phyloP scores from a whole-genome alignment of 345 rosid species.

The Erucastrum elatum region DNA sequence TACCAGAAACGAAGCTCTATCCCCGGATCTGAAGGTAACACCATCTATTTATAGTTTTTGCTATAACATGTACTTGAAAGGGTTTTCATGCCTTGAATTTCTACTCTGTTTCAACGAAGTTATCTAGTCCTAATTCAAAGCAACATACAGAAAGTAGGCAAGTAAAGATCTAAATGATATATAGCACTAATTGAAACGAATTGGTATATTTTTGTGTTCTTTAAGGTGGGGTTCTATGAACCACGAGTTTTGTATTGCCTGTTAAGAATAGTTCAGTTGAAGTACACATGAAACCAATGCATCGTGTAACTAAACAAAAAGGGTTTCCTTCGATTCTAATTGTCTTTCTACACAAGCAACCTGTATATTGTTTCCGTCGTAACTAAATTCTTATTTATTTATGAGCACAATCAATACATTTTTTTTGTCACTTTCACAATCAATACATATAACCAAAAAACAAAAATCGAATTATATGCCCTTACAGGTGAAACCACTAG shows the following conservation, averaged over 20 bases:
- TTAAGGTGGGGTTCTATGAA: too few relatives aligned
- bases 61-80: too few relatives aligned
- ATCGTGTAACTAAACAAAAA: not conserved
- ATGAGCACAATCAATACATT: too few relatives aligned
- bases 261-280: not conserved
- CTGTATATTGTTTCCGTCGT: not conserved
- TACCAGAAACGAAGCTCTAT: constrained; percentile 95
- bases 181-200: not conserved
- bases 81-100: not conserved
- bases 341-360: constrained; percentile 1
- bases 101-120: not conserved
- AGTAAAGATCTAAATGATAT: not conserved
- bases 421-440: too few relatives aligned
- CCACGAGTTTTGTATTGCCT: not conserved
- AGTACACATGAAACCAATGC: not conserved
- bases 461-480: not conserved
- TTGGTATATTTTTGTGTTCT: too few relatives aligned
- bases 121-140: not conserved
- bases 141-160: not conserved
- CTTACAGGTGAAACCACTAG: constrained; percentile 87
- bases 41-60: not conserved
- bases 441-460: too few relatives aligned
- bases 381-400: not conserved
- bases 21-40: constrained; percentile 87
- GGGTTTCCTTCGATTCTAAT: not conserved